Evolutionary conservation across 2,329 filamentous ascomycete species (phyloP), one percentile per base, ranked within the genome.

Genomic region (Periconia sp.): DNA sequence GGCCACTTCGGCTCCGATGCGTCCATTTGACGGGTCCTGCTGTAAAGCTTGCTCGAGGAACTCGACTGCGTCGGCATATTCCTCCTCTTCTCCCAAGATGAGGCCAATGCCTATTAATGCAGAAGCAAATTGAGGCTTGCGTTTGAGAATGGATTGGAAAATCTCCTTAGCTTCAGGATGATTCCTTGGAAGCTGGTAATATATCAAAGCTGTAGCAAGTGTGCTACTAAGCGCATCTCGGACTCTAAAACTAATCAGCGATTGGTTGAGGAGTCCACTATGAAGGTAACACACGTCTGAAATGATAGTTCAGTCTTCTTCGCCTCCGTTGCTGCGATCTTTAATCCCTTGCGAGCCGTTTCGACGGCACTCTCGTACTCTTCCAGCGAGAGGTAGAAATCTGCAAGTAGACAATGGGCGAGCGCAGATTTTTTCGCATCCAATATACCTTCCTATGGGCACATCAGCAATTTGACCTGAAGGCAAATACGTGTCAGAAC

Each of bases 1-100:
- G 1, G 91, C 92, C 13, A 90, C 84, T 70, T 99, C 95, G 12
- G 88, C 87, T 41, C 84, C 86, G 30, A 99, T 86, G 21, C 85
- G 86, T 15, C 91, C 76, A 55, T 96, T 96, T 9, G 76, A 75
- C 2, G 79, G 74, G 61, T 96, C 89, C 17, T 88, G 82, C 51
- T 84, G 68, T 18, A 95, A 68, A 1, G 94, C 94, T 50, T 89
- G 82, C 26, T 80, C 80, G 10, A 99, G 73, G 60, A 95, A 96
- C 19, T 87, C 81, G 26, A 92, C 84, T 0, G 95, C 94, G 59
- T 89, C 80, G 33, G 82, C 78, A 59, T 89, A 96, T 50, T 97
- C 88, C 59, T 96, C 87, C 53, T 96, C 91, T 58, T 97, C 94
- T 68, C 96, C 91, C 33, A 92, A 86, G 28, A 99, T 92, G 17